These are phyloP conservation scores for Biancaea sappan DNA, from an alignment of 306 rosid genomes.

Conservation along the genomic window DNA sequence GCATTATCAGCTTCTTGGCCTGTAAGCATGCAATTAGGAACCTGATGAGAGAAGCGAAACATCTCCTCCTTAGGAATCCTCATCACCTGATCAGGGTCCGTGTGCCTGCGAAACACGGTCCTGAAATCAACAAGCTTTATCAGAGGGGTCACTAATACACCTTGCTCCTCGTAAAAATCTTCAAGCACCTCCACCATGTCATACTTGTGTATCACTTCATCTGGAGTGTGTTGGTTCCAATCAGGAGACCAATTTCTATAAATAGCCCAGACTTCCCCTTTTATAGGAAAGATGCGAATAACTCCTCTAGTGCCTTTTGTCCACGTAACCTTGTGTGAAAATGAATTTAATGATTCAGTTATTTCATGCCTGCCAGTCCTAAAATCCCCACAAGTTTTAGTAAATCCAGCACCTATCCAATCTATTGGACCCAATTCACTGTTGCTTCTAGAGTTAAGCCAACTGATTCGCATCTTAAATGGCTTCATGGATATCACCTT, in stretches of 20 bases:
- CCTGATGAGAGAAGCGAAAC: slow-evolving; percentile 93
- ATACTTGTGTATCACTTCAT: slow-evolving; percentile 77
- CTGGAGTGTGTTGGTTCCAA: slow-evolving; percentile 76
- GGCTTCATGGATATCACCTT: slow-evolving; percentile 82
- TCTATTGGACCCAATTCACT: slow-evolving; percentile 85
- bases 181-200: slow-evolving; percentile 95
- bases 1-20: slow-evolving; percentile 85
- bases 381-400: slow-evolving; percentile 92
- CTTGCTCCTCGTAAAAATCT: slow-evolving; percentile 64
- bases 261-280: slow-evolving; percentile 93
- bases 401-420: slow-evolving; percentile 88
- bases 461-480: slow-evolving; percentile 86
- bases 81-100: slow-evolving; percentile 52
- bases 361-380: slow-evolving; percentile 76
- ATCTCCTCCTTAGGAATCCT: slow-evolving; percentile 78
- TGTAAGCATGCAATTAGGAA: slow-evolving; percentile 81
- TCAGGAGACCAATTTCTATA: slow-evolving; percentile 84
- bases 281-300: slow-evolving; percentile 73
- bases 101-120: slow-evolving; percentile 71
- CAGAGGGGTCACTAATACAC: slow-evolving; percentile 68
- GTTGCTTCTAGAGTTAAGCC: slow-evolving; percentile 95
- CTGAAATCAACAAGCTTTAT: slow-evolving; percentile 76
- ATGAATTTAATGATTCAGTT: slow-evolving; percentile 67
- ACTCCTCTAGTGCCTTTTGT: slow-evolving; percentile 77
- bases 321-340: slow-evolving; percentile 88